Evolutionary conservation across 129 eudicot genomes (phyloP), one percentile per base, ranked within the genome.

Genomic region (Pseudognaphalium luteoalbum): DNA sequence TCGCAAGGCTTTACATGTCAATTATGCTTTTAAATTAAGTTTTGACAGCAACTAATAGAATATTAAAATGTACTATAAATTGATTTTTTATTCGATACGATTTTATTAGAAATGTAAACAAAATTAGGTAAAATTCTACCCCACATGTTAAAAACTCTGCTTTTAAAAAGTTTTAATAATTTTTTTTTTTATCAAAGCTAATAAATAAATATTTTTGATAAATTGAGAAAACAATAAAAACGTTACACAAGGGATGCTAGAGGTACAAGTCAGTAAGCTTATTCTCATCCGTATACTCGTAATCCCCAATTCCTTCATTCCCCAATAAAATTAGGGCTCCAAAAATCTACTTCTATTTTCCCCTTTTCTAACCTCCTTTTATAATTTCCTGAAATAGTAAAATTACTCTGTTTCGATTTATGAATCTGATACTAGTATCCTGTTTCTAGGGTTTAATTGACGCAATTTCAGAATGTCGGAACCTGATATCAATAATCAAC

Each of bases 401-500:
- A 4, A 68, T 68, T 41, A 28, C 51, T 25, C 47, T 25, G 15
- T 68, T 61, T 58, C 39, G 61, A 39, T 69, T 22, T 0, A n/a
- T 20, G 35, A 63, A 59, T 70, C 76, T 15, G 25, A 12, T 32
- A 60, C 59, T 42, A 29, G 54, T 29, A 11, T 12, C 7, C 52
- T 37, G 44, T 56, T 25, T 72, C 19, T 14, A 30, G 28, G 35
- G 39, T 39, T n/a, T 68, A 32, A 37, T 81, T 66, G 58, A 68
- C 70, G 80, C 72, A 9, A 15, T 81, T 68, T 37, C 50, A 64
- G 33, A 22, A 82, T 82, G 86, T 78, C 86, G 68, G 82, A 82
- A 19, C 50, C 80, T 21, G 70, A 82, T 74, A 74, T 62, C n/a
- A 74, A 58, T 56, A 61, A 74, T 41, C 73, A 65, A 35, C 74